phyloP scores from a whole-genome alignment of 805 yeast genomes.

The Monosporozyma solicola region DNA sequence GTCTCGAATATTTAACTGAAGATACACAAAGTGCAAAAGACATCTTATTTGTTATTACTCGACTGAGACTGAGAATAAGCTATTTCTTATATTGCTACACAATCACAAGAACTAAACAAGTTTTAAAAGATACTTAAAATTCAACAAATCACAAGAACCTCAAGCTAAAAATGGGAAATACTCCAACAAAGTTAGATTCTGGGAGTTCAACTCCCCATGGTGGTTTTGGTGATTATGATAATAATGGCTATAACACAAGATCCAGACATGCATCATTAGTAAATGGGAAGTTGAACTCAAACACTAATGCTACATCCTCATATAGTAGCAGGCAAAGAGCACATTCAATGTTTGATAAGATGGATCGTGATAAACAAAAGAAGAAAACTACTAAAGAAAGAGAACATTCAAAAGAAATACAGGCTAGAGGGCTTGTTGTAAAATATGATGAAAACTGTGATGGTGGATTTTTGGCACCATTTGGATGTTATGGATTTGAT shows the following conservation, averaged over 20 bases:
- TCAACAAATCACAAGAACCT: not conserved
- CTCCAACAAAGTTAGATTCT: constrained; percentile 37
- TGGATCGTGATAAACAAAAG: constrained; percentile 15
- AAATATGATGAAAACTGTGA: constrained; percentile 66
- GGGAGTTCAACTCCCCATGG: constrained; percentile 8
- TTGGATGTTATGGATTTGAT: constrained; percentile 70
- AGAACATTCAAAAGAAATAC: constrained; percentile 43
- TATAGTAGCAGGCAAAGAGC: constrained; percentile 20
- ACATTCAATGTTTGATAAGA: constrained; percentile 9
- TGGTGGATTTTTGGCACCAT: constrained; percentile 91
- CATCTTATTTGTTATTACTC: not conserved
- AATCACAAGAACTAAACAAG: no score
- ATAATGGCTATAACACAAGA: constrained; percentile 9
- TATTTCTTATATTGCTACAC: no score
- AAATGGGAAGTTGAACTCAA: constrained; percentile 13
- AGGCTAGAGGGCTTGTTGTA: constrained; percentile 50
- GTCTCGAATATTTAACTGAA: no score
- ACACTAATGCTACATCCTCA: not conserved
- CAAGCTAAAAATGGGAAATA: constrained; percentile 36
- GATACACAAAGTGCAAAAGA: not conserved
- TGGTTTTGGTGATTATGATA: constrained; percentile 2
- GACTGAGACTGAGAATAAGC: no score
- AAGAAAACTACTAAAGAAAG: constrained; percentile 45
- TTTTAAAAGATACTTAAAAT: not conserved
- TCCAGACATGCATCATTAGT: constrained; percentile 21